phyloP scores from a whole-genome alignment of 331 rosid genomes.

The Malus hybrid region DNA sequence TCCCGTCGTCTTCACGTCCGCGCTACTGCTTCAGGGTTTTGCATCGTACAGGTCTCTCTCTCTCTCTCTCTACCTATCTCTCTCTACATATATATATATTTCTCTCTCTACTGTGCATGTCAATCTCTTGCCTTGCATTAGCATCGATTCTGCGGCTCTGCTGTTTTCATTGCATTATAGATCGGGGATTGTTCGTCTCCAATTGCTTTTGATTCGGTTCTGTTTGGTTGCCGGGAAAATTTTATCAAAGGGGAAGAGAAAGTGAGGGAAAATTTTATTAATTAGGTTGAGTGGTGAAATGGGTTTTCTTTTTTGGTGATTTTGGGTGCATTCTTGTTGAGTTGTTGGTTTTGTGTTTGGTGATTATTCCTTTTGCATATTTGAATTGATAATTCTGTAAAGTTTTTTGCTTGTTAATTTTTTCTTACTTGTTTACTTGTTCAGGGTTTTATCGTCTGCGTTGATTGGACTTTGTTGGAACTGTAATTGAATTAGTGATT shows the following conservation, averaged over 20 bases:
- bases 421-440: neutral
- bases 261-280: neutral
- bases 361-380: neutral
- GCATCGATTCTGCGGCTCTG: neutral
- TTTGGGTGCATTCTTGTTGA: slow-evolving; percentile 1
- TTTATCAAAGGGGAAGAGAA: neutral
- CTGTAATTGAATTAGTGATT: slow-evolving; percentile 3
- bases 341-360: neutral
- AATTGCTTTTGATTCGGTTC: neutral
- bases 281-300: neutral
- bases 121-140: neutral
- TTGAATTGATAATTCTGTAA: neutral
- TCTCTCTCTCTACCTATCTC: neutral
- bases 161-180: neutral
- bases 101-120: neutral
- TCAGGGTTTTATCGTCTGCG: neutral
- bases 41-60: slow-evolving; percentile 3
- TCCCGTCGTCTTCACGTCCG: slow-evolving; percentile 2
- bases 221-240: neutral
- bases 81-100: too few species aligned
- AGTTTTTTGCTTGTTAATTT: neutral
- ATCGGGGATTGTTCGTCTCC: slow-evolving; percentile 3
- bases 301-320: neutral
- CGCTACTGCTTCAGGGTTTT: neutral
- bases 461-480: slow-evolving; percentile 10